Evolutionary conservation across 2,329 filamentous ascomycete genomes (phyloP).

Genomic region (Mariannaea elegans): DNA sequence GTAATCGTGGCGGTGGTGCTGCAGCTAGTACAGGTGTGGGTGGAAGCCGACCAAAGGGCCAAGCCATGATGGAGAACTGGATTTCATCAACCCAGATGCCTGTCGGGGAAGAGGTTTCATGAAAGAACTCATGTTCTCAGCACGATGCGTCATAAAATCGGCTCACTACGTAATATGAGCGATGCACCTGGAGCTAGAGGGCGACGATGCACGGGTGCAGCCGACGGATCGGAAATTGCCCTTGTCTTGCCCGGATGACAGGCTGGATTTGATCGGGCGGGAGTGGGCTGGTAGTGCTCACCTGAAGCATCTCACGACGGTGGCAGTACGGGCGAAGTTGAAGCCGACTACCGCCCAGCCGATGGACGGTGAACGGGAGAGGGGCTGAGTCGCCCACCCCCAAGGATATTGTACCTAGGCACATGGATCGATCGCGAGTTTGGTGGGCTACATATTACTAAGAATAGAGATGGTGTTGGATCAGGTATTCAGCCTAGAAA

Average conservation of each 20-base stretch:
- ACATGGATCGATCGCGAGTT: background rate
- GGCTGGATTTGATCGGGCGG: background rate
- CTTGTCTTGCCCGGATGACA: background rate
- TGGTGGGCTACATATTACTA: background rate
- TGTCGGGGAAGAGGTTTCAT: slow-evolving; percentile 46
- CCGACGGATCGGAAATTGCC: slow-evolving; percentile 15
- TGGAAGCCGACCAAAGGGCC: slow-evolving; percentile 54
- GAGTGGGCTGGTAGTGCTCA: slow-evolving; percentile 8
- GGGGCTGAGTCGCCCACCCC: background rate
- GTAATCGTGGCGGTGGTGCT: slow-evolving; percentile 40
- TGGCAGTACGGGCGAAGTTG: background rate
- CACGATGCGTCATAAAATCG: slow-evolving; percentile 16
- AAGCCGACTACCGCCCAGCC: background rate
- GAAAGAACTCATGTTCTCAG: slow-evolving; percentile 19
- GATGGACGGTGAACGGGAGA: background rate
- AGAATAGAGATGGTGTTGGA: background rate
- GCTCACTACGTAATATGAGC: slow-evolving; percentile 1
- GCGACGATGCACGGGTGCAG: slow-evolving; percentile 6
- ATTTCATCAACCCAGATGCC: slow-evolving; percentile 80
- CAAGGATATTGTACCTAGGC: background rate
- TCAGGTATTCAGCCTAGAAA: background rate
- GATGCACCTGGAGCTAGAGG: background rate
- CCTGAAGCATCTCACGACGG: slow-evolving; percentile 14
- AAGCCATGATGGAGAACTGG: slow-evolving; percentile 85
- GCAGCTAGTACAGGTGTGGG: slow-evolving; percentile 41